These are phyloP conservation scores for Lactarius hatsudake DNA, from an alignment of 768 basidiomycete genomes.

Conservation along the genomic window DNA sequence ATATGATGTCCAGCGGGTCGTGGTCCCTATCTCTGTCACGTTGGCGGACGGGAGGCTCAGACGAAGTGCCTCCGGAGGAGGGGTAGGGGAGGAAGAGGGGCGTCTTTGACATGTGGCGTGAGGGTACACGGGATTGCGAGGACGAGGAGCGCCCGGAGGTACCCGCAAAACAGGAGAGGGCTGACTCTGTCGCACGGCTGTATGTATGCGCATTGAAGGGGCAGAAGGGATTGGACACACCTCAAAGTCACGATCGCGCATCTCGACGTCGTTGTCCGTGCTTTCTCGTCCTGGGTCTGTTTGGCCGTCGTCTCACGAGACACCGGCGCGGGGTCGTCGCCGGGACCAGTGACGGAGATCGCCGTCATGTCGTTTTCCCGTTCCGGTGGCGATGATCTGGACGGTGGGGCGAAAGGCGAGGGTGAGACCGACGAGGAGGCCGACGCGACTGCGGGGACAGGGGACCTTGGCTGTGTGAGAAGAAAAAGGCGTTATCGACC, in stretches of 20 bases:
- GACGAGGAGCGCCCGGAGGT: background rate
- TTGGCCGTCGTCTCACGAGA: background rate
- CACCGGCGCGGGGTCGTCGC: too few relatives aligned
- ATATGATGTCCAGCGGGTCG: slow-evolving; percentile 3
- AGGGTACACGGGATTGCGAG: background rate
- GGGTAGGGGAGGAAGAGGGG: too few relatives aligned
- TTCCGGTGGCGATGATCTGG: background rate
- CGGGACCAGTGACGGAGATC: background rate
- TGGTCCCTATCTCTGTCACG: too few relatives aligned
- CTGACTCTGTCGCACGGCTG: slow-evolving; percentile 2
- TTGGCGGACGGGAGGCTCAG: too few relatives aligned
- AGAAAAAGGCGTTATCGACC: background rate
- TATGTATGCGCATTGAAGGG: slow-evolving; percentile 1
- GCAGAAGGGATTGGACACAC: slow-evolving; percentile 2
- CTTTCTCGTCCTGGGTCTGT: background rate
- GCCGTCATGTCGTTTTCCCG: too few relatives aligned
- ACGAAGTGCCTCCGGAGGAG: too few relatives aligned
- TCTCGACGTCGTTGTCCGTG: background rate
- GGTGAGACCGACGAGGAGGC: background rate
- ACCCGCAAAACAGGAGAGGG: background rate
- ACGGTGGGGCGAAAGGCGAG: slow-evolving; percentile 15
- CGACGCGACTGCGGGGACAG: background rate
- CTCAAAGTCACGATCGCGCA: background rate
- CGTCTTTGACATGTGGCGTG: background rate
- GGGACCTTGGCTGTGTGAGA: background rate